Conservation (phyloP, 805 yeast species). For the Wickerhamiella azyma region DNA sequence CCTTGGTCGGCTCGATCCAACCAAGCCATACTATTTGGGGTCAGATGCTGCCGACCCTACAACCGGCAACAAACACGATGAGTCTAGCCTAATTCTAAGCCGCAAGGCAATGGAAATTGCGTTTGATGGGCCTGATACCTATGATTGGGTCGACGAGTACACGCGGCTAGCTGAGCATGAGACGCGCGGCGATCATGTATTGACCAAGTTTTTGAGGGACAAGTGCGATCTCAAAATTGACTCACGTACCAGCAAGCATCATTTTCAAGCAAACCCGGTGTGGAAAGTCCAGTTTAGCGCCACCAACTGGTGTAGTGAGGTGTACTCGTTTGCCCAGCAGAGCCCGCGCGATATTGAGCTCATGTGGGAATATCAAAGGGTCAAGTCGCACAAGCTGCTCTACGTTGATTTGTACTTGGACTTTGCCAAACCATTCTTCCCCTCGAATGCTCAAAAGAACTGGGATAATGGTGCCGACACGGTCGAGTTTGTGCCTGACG, state of each 20-base stretch:
- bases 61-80: constrained; percentile 6
- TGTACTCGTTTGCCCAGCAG: constrained; percentile 18
- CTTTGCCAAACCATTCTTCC: constrained; percentile 18
- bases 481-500: constrained; percentile 11
- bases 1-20: constrained; percentile 12
- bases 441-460: constrained; percentile 14
- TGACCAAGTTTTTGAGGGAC: constrained; percentile 16
- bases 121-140: constrained; percentile 8
- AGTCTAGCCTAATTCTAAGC: constrained; percentile 18
- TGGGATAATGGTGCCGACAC: constrained; percentile 23
- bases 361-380: constrained; percentile 17
- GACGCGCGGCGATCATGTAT: constrained; percentile 21
- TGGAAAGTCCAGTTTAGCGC: constrained; percentile 12
- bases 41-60: constrained; percentile 6
- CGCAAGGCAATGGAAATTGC: constrained; percentile 12
- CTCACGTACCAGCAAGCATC: constrained; percentile 13
- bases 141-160: constrained; percentile 9
- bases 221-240: constrained; percentile 10
- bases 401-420: constrained; percentile 21
- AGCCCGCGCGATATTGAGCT: constrained; percentile 16
- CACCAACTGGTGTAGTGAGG: constrained; percentile 21
- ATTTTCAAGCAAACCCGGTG: constrained; percentile 21
- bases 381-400: constrained; percentile 12
- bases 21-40: constrained; percentile 14
- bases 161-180: constrained; percentile 12